Percentiles rank a stretch among this genome's conserved stretches.
Evolutionary conservation across 169 alveolate species (phyloP).

Genomic region (Plasmodium ovale): DNA sequence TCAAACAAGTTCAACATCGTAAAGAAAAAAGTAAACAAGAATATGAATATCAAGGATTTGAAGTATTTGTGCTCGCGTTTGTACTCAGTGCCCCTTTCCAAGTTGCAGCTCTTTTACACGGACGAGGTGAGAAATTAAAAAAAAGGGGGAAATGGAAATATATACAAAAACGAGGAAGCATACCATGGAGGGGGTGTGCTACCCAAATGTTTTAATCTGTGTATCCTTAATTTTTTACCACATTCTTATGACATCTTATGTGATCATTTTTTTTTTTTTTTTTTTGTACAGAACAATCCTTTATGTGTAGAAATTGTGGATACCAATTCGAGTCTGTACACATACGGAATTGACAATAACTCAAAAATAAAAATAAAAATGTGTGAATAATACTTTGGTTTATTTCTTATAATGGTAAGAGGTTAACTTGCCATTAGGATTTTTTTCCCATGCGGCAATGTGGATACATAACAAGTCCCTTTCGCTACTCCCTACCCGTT

Average conservation of each 20-base stretch:
- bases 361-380: constrained; percentile 66
- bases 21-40: constrained; percentile 63
- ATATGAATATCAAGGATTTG: constrained; percentile 61
- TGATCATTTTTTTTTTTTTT: neutral
- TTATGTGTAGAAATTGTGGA: constrained; percentile 66
- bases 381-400: constrained; percentile 26
- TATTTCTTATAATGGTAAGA: too few species aligned
- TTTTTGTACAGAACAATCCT: constrained; percentile 53
- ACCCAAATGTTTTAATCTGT: too few species aligned
- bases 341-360: constrained; percentile 74
- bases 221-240: too few species aligned
- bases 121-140: constrained; percentile 76
- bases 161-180: too few species aligned
- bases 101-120: constrained; percentile 43
- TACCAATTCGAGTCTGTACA: constrained; percentile 67
- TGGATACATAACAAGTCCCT: too few species aligned
- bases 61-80: constrained; percentile 69
- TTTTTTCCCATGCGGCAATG: too few species aligned
- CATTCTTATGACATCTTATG: too few species aligned
- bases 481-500: too few species aligned
- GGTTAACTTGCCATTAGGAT: too few species aligned
- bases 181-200: too few species aligned
- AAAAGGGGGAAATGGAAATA: too few species aligned
- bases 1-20: constrained; percentile 50
- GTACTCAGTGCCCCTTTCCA: constrained; percentile 58